Conservation (phyloP, 2,329 filamentous ascomycete species). For the Ophiostoma piceae region DNA sequence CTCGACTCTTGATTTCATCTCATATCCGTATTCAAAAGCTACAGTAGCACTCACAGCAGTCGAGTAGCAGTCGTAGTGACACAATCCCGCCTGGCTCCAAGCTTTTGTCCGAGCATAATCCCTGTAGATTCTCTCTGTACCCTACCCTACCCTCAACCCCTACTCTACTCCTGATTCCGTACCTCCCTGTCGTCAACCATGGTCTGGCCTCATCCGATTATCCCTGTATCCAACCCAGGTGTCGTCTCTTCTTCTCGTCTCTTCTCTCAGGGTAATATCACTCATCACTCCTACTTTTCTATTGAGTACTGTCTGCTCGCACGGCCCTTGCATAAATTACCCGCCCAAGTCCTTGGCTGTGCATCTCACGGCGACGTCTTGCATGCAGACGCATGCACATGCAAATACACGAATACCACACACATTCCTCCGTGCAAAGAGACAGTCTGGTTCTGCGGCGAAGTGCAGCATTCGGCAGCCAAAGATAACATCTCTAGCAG, state of each 20-base stretch:
- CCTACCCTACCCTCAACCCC: too few species aligned
- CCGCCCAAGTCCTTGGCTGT: conserved; percentile 11
- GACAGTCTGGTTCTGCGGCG: background rate
- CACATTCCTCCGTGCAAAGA: background rate
- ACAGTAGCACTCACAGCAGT: too few species aligned
- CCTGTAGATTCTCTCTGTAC: too few species aligned
- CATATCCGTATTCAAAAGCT: background rate
- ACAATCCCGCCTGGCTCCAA: background rate
- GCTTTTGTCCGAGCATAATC: too few species aligned
- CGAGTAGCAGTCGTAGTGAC: background rate
- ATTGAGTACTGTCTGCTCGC: background rate
- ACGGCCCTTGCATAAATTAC: conserved; percentile 12
- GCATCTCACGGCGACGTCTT: background rate
- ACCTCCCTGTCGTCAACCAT: background rate
- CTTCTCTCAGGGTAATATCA: background rate
- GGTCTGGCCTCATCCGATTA: conserved; percentile 9
- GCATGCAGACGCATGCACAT: conserved; percentile 6
- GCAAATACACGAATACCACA: background rate
- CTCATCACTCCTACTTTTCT: background rate
- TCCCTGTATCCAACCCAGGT: background rate
- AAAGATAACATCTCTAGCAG: too few species aligned
- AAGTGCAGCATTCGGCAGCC: background rate
- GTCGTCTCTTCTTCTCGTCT: too few species aligned
- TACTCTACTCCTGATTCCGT: background rate
- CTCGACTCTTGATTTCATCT: background rate